Evolutionary conservation across 208 protist species (phyloP), one percentile per base, ranked within the genome.

Genomic region (Acanthamoeba healyi): DNA sequence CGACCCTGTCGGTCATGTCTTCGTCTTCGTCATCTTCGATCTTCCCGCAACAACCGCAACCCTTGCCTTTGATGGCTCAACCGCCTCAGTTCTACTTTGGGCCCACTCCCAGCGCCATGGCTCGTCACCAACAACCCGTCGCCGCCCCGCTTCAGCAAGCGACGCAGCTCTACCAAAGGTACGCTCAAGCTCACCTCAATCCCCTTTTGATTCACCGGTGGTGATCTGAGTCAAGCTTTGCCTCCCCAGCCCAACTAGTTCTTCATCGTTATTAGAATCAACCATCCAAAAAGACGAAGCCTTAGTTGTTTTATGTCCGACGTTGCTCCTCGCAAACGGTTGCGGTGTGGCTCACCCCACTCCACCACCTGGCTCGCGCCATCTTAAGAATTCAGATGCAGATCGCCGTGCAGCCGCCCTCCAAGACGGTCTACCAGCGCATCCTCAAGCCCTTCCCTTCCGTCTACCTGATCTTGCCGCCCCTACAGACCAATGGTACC

Each of bases 361-460:
- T n/a, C n/a, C n/a, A n/a, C 24, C 12, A 56, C 15, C 24, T 15
- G 15, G 1, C 51, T 6, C 3, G 12, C 51, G 51, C 51, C 51
- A 56, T 56, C 51, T 56, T 56, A 56, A 84, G 44, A 26, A 56
- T 84, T 4, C 74, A 84, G n/a, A 84, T 51, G 24, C 36, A 54
- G 44, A 84, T 84, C 36, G 74, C 72, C 32, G 38, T 40, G 29
- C 72, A 82, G 72, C 72, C 72, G 29, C 72, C 72, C 9, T 3
- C 72, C 29, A 79, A 79, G 67, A 79, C 67, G 24, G 67, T 79
- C 12, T 79, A 79, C n/a, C n/a, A n/a, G n/a, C 72, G 72, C 40
- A 82, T 82, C 3, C 72, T 82, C 40, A 82, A 82, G 72, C 72
- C 72, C 72, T 82, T 82, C 72, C 72, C 72, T 7, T 82, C 72